A percentile compares a stretch with the other conserved stretches of the same genome.
Evolutionary conservation across 2,329 filamentous ascomycete species (phyloP).

Genomic region (Zasmidium cellare): DNA sequence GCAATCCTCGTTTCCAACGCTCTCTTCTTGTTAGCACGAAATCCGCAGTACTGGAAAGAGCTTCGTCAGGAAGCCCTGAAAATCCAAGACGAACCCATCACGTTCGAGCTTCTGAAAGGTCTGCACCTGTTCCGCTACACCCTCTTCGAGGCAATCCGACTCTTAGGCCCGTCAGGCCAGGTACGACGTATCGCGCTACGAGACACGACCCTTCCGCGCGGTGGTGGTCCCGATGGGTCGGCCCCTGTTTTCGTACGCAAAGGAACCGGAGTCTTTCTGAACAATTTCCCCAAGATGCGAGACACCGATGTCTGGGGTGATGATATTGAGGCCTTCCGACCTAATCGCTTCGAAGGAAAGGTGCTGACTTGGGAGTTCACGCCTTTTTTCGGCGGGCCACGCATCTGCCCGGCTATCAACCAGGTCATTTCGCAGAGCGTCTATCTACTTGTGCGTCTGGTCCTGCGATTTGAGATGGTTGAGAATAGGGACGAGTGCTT

Average conservation of each 20-base stretch:
- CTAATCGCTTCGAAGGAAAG: constrained; percentile 1
- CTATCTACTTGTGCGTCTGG: background rate
- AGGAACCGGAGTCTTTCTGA: background rate
- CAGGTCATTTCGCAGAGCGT: constrained; percentile 2
- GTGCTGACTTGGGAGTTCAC: constrained; percentile 1
- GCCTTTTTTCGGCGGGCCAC: constrained; percentile 3
- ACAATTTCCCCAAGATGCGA: constrained; percentile 2
- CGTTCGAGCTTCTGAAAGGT: constrained; percentile 1
- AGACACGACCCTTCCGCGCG: constrained; percentile 2
- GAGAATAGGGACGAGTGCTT: constrained; percentile 3
- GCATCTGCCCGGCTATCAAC: background rate
- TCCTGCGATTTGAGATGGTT: background rate
- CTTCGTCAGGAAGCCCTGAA: background rate
- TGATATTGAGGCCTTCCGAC: constrained; percentile 1
- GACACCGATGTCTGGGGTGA: background rate
- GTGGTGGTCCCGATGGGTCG: constrained; percentile 6
- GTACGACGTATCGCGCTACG: background rate
- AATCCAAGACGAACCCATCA: constrained; percentile 1
- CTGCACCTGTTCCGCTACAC: background rate
- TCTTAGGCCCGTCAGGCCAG: background rate
- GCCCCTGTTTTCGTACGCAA: constrained; percentile 4
- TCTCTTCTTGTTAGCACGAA: constrained; percentile 6
- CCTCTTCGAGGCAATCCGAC: background rate
- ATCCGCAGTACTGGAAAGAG: constrained; percentile 4
- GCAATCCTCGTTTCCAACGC: background rate